Evolutionary conservation across 1,284 basidiomycete genomes (phyloP).

Genomic region (Leccinum griseonigrum): DNA sequence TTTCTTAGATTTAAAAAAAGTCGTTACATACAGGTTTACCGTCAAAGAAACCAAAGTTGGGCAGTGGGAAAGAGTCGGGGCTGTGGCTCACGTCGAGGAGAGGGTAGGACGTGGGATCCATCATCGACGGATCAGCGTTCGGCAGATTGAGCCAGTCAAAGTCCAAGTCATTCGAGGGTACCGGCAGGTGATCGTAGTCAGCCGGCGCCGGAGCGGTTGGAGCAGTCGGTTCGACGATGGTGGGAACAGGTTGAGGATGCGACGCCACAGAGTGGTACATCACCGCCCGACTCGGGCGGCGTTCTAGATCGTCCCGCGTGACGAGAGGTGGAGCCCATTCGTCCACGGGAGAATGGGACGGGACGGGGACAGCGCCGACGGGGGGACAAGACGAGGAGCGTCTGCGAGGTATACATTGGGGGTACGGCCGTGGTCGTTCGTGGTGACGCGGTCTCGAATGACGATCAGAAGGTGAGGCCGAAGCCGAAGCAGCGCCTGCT

Average conservation of each 20-base stretch:
- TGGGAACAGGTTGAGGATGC: not conserved
- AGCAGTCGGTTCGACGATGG: constrained; percentile 1
- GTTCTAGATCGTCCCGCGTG: constrained; percentile 39
- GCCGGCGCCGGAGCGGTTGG: not conserved
- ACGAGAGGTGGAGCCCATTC: constrained; percentile 21
- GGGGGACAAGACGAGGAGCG: constrained; percentile 43
- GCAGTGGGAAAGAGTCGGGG: constrained; percentile 1
- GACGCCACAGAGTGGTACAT: constrained; percentile 31
- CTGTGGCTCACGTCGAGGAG: constrained; percentile 5
- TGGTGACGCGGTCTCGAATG: constrained; percentile 7
- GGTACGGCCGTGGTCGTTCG: constrained; percentile 24
- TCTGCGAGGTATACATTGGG: constrained; percentile 23
- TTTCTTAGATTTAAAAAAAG: not conserved
- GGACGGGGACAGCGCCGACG: constrained; percentile 31
- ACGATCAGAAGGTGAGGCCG: not conserved
- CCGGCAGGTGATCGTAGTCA: not conserved
- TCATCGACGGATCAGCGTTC: constrained; percentile 2
- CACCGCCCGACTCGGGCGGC: constrained; percentile 35
- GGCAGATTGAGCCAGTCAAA: constrained; percentile 14
- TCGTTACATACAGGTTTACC: constrained; percentile 16
- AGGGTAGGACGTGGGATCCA: constrained; percentile 2
- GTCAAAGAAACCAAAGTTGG: constrained; percentile 9
- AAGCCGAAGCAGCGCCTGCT: constrained; percentile 3
- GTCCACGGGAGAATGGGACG: constrained; percentile 14
- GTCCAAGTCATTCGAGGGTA: constrained; percentile 1